Conservation (phyloP, 2,329 filamentous ascomycete species). For the Penicillium sp. region DNA sequence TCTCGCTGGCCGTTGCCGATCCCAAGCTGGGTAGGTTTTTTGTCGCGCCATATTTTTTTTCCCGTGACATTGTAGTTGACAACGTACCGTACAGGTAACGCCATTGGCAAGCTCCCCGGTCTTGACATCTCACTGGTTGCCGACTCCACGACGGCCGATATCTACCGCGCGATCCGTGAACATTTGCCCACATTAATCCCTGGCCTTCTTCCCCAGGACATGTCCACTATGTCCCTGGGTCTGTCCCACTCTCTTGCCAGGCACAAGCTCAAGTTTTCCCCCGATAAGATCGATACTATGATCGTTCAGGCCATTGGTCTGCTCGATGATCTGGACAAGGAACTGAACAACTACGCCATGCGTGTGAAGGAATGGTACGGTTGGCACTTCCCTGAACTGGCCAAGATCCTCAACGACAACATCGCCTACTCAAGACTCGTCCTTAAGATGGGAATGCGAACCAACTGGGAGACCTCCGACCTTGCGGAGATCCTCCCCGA, state of each 20-base stretch:
- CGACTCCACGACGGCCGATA: conserved; percentile 80
- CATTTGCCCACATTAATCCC: conserved; percentile 90
- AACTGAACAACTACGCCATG: conserved; percentile 98
- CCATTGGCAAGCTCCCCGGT: conserved; percentile 89
- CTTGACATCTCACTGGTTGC: conserved; percentile 84
- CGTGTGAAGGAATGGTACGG: conserved; percentile 99
- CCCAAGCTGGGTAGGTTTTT: conserved; percentile 72
- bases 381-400: conserved; percentile 99
- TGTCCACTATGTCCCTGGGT: conserved; percentile 94
- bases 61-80: conserved; percentile 21
- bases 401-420: conserved; percentile 96
- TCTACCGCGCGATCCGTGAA: conserved; percentile 93
- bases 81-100: conserved; percentile 60
- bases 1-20: conserved; percentile 90
- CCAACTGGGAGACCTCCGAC: conserved; percentile 75
- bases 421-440: conserved; percentile 90
- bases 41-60: background rate
- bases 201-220: conserved; percentile 80
- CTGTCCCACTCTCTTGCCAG: conserved; percentile 95
- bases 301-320: conserved; percentile 96
- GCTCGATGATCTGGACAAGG: conserved; percentile 96
- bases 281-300: conserved; percentile 99
- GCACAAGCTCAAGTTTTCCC: conserved; percentile 98
- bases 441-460: conserved; percentile 84
- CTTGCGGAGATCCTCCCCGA: conserved; percentile 91